A percentile compares a stretch with the other conserved stretches of the same genome.
Conservation (phyloP, 176 grass and related monocot genomes). For the Bolboschoenus planiculmis region DNA sequence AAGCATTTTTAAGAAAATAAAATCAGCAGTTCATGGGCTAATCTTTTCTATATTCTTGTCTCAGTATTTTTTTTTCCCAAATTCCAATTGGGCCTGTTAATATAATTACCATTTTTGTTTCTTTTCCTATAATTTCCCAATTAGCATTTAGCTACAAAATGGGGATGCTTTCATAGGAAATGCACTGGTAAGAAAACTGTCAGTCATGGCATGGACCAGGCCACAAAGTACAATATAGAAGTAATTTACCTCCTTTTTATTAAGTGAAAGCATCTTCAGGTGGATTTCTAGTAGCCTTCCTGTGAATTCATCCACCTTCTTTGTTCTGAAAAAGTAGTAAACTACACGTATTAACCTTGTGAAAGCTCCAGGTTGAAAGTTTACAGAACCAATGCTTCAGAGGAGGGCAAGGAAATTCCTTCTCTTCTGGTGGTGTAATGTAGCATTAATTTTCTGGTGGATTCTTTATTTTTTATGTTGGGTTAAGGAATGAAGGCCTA, state of each 20-base stretch:
- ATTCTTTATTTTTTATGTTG: not conserved
- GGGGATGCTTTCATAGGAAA: not conserved
- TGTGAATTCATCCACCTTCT: constrained; percentile 81
- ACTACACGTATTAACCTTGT: not conserved
- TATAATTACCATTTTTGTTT: not conserved
- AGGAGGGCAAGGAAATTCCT: not conserved
- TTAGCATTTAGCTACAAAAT: not conserved
- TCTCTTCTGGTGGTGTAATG: not conserved
- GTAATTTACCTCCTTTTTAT: constrained; percentile 66
- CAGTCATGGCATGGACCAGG: not conserved
- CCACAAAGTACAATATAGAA: not conserved
- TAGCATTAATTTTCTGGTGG: not conserved
- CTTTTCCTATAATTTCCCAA: not conserved
- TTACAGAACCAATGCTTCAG: not conserved
- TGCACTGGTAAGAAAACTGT: not conserved
- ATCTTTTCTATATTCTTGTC: not conserved
- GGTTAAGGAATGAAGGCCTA: not conserved
- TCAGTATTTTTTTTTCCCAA: not conserved
- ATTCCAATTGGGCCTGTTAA: not conserved
- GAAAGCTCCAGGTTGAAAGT: not conserved
- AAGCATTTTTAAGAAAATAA: not conserved
- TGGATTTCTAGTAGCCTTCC: constrained; percentile 82
- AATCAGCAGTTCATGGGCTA: not conserved
- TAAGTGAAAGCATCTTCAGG: constrained; percentile 53
- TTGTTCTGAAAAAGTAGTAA: constrained; percentile 52